Percentiles rank a stretch among this genome's conserved stretches.
These are phyloP conservation scores for Diaporthe helianthi DNA, from an alignment of 2,329 filamentous ascomycete species.

Conservation along the genomic window DNA sequence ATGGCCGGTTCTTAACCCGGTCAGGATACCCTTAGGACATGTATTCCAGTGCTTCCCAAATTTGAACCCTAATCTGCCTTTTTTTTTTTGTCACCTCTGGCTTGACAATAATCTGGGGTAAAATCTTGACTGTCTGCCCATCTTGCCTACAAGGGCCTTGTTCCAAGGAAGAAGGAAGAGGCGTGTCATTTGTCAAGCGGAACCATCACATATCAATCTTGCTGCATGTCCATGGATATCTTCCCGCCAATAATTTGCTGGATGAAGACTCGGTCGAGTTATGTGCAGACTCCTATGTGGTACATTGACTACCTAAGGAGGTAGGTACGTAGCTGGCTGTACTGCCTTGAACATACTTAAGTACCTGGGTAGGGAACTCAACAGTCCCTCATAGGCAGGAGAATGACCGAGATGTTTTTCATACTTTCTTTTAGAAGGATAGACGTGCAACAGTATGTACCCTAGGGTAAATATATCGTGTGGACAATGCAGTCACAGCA, in stretches of 20 bases:
- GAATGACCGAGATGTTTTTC: too few species aligned
- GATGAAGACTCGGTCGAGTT: too few species aligned
- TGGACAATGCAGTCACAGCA: too few species aligned
- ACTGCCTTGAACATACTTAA: too few species aligned
- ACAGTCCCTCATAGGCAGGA: not conserved
- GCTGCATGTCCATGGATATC: not conserved
- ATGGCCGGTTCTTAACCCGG: too few species aligned
- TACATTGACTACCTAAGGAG: not conserved
- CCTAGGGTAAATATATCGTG: too few species aligned
- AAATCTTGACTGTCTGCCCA: too few species aligned
- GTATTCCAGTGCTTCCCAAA: not conserved
- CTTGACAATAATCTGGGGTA: not conserved
- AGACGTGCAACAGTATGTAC: too few species aligned
- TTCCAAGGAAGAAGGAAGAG: not conserved
- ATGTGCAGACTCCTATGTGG: not conserved
- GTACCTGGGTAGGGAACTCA: too few species aligned
- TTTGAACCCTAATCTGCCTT: not conserved
- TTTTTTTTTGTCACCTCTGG: too few species aligned
- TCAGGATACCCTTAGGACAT: not conserved
- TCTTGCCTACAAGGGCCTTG: conserved; percentile 26
- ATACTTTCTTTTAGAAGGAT: too few species aligned
- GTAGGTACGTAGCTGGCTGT: too few species aligned
- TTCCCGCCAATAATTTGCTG: not conserved
- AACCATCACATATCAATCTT: conserved; percentile 3
- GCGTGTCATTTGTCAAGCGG: not conserved